Evolutionary conservation across 257 asterid genomes (phyloP).

Genomic region (Fraxinus excelsior): DNA sequence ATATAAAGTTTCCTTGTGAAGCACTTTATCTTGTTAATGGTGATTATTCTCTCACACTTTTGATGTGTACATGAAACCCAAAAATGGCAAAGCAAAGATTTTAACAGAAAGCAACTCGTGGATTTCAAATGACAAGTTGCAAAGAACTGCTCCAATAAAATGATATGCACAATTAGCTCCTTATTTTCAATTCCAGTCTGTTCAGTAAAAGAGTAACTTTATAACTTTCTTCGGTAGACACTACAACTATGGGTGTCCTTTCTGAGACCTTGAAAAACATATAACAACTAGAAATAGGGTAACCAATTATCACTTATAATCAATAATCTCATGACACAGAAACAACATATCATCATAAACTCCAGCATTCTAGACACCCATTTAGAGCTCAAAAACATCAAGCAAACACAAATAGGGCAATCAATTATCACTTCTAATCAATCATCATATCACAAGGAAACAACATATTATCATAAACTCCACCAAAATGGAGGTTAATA

Average conservation of each 20-base stretch:
- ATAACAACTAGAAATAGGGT: too few species aligned
- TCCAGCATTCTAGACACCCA: not conserved
- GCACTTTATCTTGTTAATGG: not conserved
- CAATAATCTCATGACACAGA: not conserved
- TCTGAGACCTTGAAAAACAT: too few species aligned
- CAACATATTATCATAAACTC: not conserved
- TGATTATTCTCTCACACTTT: not conserved
- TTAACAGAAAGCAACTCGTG: too few species aligned
- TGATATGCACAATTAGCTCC: too few species aligned
- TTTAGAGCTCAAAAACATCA: not conserved
- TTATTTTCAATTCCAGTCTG: too few species aligned
- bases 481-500: not conserved
- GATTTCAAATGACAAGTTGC: too few species aligned
- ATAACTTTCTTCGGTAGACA: too few species aligned
- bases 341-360: not conserved
- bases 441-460: not conserved
- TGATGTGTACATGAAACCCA: not conserved
- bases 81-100: too few species aligned
- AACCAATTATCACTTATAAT: too few species aligned
- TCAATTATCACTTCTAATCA: not conserved
- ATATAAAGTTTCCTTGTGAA: not conserved
- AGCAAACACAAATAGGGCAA: not conserved
- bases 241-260: too few species aligned
- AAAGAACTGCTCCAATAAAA: too few species aligned
- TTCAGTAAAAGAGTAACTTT: too few species aligned